These are phyloP conservation scores for Leptosphaerulina australis DNA, from an alignment of 2,329 filamentous ascomycete genomes.

Conservation along the genomic window DNA sequence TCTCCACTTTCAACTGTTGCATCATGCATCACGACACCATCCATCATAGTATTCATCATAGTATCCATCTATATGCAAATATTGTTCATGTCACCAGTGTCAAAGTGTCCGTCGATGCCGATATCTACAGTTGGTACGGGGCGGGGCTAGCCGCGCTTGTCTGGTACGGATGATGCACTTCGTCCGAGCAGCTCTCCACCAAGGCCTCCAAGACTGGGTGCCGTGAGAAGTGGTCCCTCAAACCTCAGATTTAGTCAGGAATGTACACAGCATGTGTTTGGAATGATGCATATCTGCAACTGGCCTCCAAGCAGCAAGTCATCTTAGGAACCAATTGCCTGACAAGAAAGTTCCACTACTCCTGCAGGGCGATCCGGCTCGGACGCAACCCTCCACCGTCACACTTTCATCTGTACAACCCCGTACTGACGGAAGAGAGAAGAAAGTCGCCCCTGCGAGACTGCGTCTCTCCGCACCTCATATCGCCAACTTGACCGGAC, in stretches of 20 bases:
- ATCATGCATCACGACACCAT: conserved; percentile 14
- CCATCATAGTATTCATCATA: not conserved
- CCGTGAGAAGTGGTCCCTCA: not conserved
- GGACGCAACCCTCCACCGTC: conserved; percentile 1
- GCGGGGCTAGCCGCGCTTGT: not conserved
- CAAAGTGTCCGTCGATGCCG: not conserved
- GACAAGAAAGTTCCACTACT: conserved; percentile 1
- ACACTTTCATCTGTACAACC: conserved; percentile 1
- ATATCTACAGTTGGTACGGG: not conserved
- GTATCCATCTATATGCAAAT: not conserved
- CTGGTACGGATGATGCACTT: not conserved
- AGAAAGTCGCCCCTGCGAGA: conserved; percentile 1
- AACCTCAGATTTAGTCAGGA: not conserved
- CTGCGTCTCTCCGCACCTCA: not conserved
- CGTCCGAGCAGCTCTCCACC: conserved; percentile 1
- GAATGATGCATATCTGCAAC: conserved; percentile 1
- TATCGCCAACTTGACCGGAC: not conserved
- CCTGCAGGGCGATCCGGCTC: conserved; percentile 10
- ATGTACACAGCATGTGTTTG: conserved; percentile 5
- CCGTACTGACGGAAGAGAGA: not conserved
- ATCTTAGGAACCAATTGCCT: not conserved
- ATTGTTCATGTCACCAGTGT: conserved; percentile 12
- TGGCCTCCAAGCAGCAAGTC: conserved; percentile 3
- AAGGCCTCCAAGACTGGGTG: not conserved
- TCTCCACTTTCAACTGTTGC: conserved; percentile 11